Evolutionary conservation across 1,139 yeast genomes (phyloP).

Genomic region (Blastobotrys petasosporus): DNA sequence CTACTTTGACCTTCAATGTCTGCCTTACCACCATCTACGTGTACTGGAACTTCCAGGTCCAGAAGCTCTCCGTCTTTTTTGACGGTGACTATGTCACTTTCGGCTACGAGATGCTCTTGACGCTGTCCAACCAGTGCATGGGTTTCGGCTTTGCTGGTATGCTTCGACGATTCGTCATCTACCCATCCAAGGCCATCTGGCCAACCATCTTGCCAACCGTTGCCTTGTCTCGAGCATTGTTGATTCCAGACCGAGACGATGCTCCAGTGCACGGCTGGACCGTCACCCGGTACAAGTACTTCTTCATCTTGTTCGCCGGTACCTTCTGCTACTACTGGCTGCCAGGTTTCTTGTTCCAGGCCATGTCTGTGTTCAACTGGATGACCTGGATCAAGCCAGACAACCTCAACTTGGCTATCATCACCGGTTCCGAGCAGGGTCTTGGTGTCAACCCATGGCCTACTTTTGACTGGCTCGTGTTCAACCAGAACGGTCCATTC

Average conservation of each 20-base stretch:
- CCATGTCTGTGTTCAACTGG: slow-evolving; percentile 56
- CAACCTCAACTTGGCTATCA: slow-evolving; percentile 47
- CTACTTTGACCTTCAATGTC: slow-evolving; percentile 43
- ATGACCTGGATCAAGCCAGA: slow-evolving; percentile 58
- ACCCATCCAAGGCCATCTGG: slow-evolving; percentile 54
- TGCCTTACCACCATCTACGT: slow-evolving; percentile 43
- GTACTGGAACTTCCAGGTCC: slow-evolving; percentile 41
- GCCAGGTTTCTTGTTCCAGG: slow-evolving; percentile 49
- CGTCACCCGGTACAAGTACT: slow-evolving; percentile 43
- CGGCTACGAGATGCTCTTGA: slow-evolving; percentile 48
- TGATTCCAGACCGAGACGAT: slow-evolving; percentile 32
- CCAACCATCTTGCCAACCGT: slow-evolving; percentile 50
- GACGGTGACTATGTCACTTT: slow-evolving; percentile 41
- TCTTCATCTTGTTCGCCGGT: slow-evolving; percentile 37
- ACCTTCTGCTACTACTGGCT: slow-evolving; percentile 53
- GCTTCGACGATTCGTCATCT: slow-evolving; percentile 49
- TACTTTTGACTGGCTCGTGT: slow-evolving; percentile 48
- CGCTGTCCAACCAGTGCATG: slow-evolving; percentile 49
- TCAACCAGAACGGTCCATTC: slow-evolving; percentile 28
- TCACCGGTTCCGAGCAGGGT: slow-evolving; percentile 56
- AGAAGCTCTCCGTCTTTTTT: slow-evolving; percentile 39
- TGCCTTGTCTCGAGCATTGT: slow-evolving; percentile 50
- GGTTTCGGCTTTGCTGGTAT: slow-evolving; percentile 64
- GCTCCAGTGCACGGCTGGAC: slow-evolving; percentile 46
- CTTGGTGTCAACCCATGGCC: slow-evolving; percentile 53